A percentile compares a stretch with the other conserved stretches of the same genome.
Conservation (phyloP, 805 yeast genomes). For the Pichia cabralensis region DNA sequence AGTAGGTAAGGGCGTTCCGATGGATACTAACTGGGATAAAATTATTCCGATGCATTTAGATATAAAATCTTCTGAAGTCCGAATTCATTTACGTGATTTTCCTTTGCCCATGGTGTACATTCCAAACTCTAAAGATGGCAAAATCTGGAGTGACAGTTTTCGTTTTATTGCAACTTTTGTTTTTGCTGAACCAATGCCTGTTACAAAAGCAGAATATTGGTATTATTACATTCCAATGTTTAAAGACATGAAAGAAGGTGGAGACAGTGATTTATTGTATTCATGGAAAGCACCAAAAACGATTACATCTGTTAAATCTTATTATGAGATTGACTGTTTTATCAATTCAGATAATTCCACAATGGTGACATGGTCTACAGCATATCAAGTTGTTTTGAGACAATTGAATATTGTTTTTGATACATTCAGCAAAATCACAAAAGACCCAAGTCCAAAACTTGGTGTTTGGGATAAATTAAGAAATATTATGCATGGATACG, state of each 20-base stretch:
- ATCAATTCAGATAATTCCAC: slow-evolving; percentile 50
- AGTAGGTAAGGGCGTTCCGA: slow-evolving; percentile 78
- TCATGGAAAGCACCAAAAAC: slow-evolving; percentile 65
- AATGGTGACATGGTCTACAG: slow-evolving; percentile 73
- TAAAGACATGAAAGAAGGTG: slow-evolving; percentile 27
- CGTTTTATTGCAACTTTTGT: slow-evolving; percentile 48
- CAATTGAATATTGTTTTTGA: slow-evolving; percentile 71
- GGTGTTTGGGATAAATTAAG: slow-evolving; percentile 94
- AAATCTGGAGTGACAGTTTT: slow-evolving; percentile 8
- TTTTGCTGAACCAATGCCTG: slow-evolving; percentile 54
- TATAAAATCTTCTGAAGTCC: slow-evolving; percentile 46
- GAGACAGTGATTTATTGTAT: slow-evolving; percentile 34
- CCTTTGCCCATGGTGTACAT: slow-evolving; percentile 76
- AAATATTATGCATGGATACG: slow-evolving; percentile 62
- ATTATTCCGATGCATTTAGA: slow-evolving; percentile 55
- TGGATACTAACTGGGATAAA: slow-evolving; percentile 55
- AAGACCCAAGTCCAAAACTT: slow-evolving; percentile 73
- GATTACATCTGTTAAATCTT: slow-evolving; percentile 63
- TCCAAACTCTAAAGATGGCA: slow-evolving; percentile 30
- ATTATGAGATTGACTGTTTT: slow-evolving; percentile 46
- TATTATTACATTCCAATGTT: slow-evolving; percentile 53
- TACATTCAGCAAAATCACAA: slow-evolving; percentile 79
- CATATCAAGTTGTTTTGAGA: slow-evolving; percentile 76
- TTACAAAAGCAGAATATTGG: slow-evolving; percentile 43
- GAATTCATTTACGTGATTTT: slow-evolving; percentile 72